These are phyloP conservation scores for Penicillium oxalicum DNA, from an alignment of 2,329 filamentous ascomycete genomes.

Conservation along the genomic window DNA sequence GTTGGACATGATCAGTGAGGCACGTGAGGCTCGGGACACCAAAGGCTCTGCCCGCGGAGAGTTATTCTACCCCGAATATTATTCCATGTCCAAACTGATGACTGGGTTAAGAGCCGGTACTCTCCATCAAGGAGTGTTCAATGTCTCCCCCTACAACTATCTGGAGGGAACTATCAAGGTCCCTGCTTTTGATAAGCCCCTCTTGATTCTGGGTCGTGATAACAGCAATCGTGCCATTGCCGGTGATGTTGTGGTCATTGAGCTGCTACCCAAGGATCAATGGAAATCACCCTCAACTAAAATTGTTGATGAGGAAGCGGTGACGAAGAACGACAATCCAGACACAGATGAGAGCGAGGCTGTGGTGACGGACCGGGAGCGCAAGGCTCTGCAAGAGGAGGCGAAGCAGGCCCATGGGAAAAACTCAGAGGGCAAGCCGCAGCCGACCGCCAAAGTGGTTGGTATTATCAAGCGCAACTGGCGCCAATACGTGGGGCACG, in stretches of 20 bases:
- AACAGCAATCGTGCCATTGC: slow-evolving; percentile 94
- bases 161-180: slow-evolving; percentile 89
- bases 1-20: slow-evolving; percentile 86
- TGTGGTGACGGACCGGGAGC: slow-evolving; percentile 83
- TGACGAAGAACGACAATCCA: slow-evolving; percentile 90
- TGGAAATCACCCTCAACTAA: slow-evolving; percentile 96
- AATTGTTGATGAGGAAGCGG: slow-evolving; percentile 86
- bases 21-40: slow-evolving; percentile 60
- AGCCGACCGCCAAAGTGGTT: slow-evolving; percentile 87
- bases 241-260: slow-evolving; percentile 87
- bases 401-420: slow-evolving; percentile 78
- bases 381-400: slow-evolving; percentile 81
- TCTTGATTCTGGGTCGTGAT: slow-evolving; percentile 83
- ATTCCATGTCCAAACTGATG: slow-evolving; percentile 83
- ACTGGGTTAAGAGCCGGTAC: slow-evolving; percentile 84
- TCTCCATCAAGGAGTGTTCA: slow-evolving; percentile 91
- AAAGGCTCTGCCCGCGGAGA: slow-evolving; percentile 59
- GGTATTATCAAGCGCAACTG: slow-evolving; percentile 93
- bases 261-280: slow-evolving; percentile 86
- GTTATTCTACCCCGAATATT: slow-evolving; percentile 84
- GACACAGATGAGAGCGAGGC: slow-evolving; percentile 69
- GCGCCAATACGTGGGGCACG: slow-evolving; percentile 94
- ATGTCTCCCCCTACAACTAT: slow-evolving; percentile 96
- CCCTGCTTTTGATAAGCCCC: slow-evolving; percentile 78
- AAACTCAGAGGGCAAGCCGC: slow-evolving; percentile 67